Conservation (phyloP, 345 rosid species). For the Erodium maritimum region DNA sequence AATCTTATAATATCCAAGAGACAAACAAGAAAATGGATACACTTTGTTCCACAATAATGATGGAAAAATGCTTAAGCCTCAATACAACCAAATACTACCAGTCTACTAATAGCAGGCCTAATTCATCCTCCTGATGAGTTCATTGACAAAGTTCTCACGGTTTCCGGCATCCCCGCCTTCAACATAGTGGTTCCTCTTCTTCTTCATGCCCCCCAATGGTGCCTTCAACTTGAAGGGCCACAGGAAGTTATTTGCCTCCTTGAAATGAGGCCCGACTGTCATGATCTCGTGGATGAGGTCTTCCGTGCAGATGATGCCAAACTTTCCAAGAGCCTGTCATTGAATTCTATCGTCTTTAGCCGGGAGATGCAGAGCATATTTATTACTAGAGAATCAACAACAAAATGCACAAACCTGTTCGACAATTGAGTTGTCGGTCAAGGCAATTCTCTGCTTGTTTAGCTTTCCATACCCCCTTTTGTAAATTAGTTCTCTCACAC, state of each 20-base stretch:
- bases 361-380: neutral
- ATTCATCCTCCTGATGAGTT: slow-evolving; percentile 79
- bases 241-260: slow-evolving; percentile 76
- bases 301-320: slow-evolving; percentile 57
- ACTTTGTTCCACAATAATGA: neutral
- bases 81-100: neutral
- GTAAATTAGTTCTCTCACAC: slow-evolving; percentile 65
- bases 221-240: slow-evolving; percentile 82
- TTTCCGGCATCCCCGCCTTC: slow-evolving; percentile 91
- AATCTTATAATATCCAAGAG: neutral
- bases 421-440: slow-evolving; percentile 58
- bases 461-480: slow-evolving; percentile 75
- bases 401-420: slow-evolving; percentile 30
- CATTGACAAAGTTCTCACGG: slow-evolving; percentile 59
- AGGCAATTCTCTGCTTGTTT: slow-evolving; percentile 44
- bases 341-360: neutral
- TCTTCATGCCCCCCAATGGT: slow-evolving; percentile 68
- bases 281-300: slow-evolving; percentile 79
- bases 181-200: slow-evolving; percentile 76
- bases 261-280: slow-evolving; percentile 79
- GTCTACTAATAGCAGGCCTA: slow-evolving; percentile 12
- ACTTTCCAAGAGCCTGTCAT: slow-evolving; percentile 47
- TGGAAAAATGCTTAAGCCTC: neutral
- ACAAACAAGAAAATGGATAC: neutral
- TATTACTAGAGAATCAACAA: neutral